Base-by-base conservation (phyloP, 805 yeast species). In the Schizosaccharomyces octosporus region DNA sequence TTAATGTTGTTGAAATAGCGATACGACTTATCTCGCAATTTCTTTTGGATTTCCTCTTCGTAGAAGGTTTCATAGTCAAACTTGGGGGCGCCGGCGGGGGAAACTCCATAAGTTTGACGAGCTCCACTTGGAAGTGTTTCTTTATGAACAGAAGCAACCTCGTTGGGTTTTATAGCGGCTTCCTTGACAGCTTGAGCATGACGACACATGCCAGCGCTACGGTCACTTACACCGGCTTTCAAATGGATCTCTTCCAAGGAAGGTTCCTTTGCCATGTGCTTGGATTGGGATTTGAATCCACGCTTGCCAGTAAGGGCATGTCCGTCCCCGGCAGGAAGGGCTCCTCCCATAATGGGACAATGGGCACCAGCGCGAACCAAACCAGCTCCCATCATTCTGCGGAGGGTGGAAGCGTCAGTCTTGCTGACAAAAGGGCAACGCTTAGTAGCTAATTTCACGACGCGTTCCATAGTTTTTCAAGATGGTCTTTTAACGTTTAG, bases 1-100 rank as follows among this genome's bases (percentile, higher is more conserved):
- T 93, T 93, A 76, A 93, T 88, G 77, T 93, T 93, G 80, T 93
- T 93, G 79, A 93, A 93, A 72, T 80, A 90, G 68, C 99, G 84
- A 74, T 93, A 93, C 27, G 97, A 87, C 72, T 85, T 87, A 76
- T 93, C 98, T 60, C 74, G 66, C 71, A 94, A 81, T 75, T 93
- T 93, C 69, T 79, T 79, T 63, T 75, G 71, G 64, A 93, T 75
- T 67, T 88, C 93, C 59, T 72, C 71, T 63, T 79, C 78, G 70
- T 87, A 81, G 66, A 80, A 77, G 1, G 85, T 85, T 60, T 80
- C 77, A 72, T 82, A 89, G 71, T 55, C 59, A 17, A 55, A 55
- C 24, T 13, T 24, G 29, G 24, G 24, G 29, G 29, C 24, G 13
- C 17, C 24, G 1, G 55, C 55, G 13, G 55, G 55, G n/a, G 21